Evolutionary conservation across 495 filamentous ascomycete species (phyloP), one percentile per base, ranked within the genome.

Genomic region (Aspergillus sclerotiicarbonarius): DNA sequence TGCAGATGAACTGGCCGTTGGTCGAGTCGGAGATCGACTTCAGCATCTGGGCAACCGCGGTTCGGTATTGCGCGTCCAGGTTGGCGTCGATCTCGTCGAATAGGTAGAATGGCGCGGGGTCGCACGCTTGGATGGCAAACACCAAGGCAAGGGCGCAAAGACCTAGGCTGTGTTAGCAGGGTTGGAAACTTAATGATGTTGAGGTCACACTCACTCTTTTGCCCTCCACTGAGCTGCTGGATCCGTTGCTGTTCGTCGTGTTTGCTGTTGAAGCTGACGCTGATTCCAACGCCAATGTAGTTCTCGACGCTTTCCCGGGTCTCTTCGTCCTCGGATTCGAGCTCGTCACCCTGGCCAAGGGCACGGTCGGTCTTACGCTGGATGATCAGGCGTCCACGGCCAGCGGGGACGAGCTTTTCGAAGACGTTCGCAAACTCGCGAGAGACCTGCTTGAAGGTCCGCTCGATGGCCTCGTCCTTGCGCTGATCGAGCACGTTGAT

Each of bases 11-110:
- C 62, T 92, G 89, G 3, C 75, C 76, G 31, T 74, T 77, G 9
- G 76, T 78, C 30, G 74, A 70, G 55, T 77, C 79, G 9, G 90
- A 90, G 61, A 93, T 90, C 41, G 86, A 85, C 63, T 90, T 76
- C 16, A 98, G 80, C 80, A 97, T 90, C 59, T 88, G 80, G 5
- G 94, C 94, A 20, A 96, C 92, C 1, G 93, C 92, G 4, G 92
- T 96, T 37, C 94, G 85, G 77, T 98, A 98, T 74, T 97, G 94
- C 8, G 92, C 92, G 72, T 99, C 94, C 19, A 99, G 83, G 69
- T 98, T 98, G 68, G 94, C 94, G 71, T 99, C 94, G 66, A 99
- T 96, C 76, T 99, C 94, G 69, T 99, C 94, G 61, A 99, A 99
- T 60, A 99, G 90, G 73, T 98, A 96, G 77, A 99, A 98, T 12